Evolutionary conservation across 2,329 filamentous ascomycete genomes (phyloP), one percentile per base, ranked within the genome.

Genomic region (Emmonsiellopsis sp.): DNA sequence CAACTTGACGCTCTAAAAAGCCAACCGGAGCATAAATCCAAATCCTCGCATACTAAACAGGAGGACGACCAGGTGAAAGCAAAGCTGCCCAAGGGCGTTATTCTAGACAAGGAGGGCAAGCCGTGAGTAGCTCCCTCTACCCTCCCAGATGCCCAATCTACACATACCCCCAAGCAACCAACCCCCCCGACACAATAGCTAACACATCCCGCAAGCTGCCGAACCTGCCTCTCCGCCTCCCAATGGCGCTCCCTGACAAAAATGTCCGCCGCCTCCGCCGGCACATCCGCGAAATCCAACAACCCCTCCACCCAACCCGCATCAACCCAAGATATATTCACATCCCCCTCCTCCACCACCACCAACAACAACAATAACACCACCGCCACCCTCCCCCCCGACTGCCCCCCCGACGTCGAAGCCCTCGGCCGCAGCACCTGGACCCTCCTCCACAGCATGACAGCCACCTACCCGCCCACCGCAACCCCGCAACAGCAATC

Each of bases 351-450:
- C 51, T 65, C 63, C 45, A 11, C 17, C 45, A 11, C 17, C 32
- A 17, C 14, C 44, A 21, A 31, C 46, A 21, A 59, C 67, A n/a
- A 58, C 67, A 37, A 54, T 57, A 42, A 49, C 62, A 8, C 58
- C 34, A 52, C 69, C 36, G 53, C 67, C n/a, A 58, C 70, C 37
- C 66, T 73, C 11, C 75, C 78, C 6, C 57, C 75, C 54, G 87
- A 95, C 70, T 97, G 92, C 67, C 93, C 93, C 0, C 86, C 93
- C 1, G 91, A 97, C 66, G 88, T 96, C 58, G 89, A 95, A 66
- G 73, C 78, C 13, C 83, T 98, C 4, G 93, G 93, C 48, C 87
- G 90, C 57, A 85, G 84, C 56, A 88, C 89, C 10, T 98, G 93
- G 93, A 96, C 90, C 0, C 80, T 98, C 17, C 82, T 98, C 1